phyloP scores from a whole-genome alignment of 2,329 filamentous ascomycete genomes.

The Bipolaris sorokiniana region DNA sequence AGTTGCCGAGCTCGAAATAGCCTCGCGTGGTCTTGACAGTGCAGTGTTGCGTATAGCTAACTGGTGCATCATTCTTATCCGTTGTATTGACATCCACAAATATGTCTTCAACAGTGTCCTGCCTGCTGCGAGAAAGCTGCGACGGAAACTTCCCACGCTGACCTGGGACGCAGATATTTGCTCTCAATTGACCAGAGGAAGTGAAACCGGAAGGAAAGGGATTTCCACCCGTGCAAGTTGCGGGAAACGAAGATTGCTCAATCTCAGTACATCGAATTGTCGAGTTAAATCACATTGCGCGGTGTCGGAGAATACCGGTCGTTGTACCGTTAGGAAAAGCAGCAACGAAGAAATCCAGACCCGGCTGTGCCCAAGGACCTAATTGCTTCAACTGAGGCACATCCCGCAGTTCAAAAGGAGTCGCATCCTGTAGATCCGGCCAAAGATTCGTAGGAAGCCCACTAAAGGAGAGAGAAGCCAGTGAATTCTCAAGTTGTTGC shows the following conservation, averaged over 20 bases:
- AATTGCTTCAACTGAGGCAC: background rate
- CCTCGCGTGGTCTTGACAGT: slow-evolving; percentile 18
- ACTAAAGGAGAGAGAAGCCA: slow-evolving; percentile 7
- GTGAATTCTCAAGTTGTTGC: slow-evolving; percentile 7
- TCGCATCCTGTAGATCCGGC: background rate
- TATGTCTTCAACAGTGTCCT: background rate
- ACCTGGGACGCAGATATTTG: background rate
- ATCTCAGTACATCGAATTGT: slow-evolving; percentile 1
- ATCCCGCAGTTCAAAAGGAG: background rate
- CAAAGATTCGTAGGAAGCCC: background rate
- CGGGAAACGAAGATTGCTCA: background rate
- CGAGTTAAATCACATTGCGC: slow-evolving; percentile 9
- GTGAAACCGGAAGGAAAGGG: background rate
- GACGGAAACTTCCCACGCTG: slow-evolving; percentile 1
- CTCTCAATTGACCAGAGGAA: background rate
- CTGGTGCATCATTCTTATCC: background rate
- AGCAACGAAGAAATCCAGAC: background rate
- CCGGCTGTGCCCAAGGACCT: background rate
- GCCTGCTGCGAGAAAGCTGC: background rate
- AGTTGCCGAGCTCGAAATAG: slow-evolving; percentile 26
- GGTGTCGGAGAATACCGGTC: slow-evolving; percentile 10
- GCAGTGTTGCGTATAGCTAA: slow-evolving; percentile 12
- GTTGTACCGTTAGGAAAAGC: slow-evolving; percentile 7
- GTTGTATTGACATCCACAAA: background rate
- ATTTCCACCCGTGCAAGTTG: background rate